Evolutionary conservation across 257 asterid species (phyloP).

Genomic region (Solanum phureja): DNA sequence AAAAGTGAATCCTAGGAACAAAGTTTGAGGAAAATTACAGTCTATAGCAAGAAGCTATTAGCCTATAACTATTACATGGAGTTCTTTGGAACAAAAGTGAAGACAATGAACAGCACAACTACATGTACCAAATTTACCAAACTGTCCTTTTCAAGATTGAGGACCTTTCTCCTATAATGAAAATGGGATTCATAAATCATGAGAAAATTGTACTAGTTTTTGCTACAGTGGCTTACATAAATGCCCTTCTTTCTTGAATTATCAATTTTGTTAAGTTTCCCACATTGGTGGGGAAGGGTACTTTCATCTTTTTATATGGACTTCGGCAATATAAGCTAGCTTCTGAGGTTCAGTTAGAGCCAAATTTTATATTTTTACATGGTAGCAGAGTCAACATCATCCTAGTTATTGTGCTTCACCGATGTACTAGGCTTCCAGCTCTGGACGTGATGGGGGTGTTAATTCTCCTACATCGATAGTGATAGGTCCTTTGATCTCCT

Average conservation of each 20-base stretch:
- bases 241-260: not conserved
- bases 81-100: constrained; percentile 56
- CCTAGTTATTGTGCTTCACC: not conserved
- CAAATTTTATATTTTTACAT: not conserved
- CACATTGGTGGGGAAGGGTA: not conserved
- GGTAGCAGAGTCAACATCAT: rapidly evolving
- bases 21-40: constrained; percentile 7
- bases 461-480: not conserved
- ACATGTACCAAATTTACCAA: constrained; percentile 42
- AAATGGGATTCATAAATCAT: not conserved
- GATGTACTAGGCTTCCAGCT: not conserved
- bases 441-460: not conserved
- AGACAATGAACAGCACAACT: constrained; percentile 37
- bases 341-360: not conserved
- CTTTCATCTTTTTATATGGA: not conserved
- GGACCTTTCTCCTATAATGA: constrained; percentile 7
- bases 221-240: not conserved
- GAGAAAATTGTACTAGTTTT: not conserved
- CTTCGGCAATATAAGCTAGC: not conserved
- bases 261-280: not conserved
- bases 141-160: constrained; percentile 38
- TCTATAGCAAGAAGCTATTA: constrained; percentile 2
- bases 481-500: not conserved
- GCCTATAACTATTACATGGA: not conserved
- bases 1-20: constrained; percentile 6